phyloP scores from a whole-genome alignment of 1,284 basidiomycete species.

The Tilletia setariae region DNA sequence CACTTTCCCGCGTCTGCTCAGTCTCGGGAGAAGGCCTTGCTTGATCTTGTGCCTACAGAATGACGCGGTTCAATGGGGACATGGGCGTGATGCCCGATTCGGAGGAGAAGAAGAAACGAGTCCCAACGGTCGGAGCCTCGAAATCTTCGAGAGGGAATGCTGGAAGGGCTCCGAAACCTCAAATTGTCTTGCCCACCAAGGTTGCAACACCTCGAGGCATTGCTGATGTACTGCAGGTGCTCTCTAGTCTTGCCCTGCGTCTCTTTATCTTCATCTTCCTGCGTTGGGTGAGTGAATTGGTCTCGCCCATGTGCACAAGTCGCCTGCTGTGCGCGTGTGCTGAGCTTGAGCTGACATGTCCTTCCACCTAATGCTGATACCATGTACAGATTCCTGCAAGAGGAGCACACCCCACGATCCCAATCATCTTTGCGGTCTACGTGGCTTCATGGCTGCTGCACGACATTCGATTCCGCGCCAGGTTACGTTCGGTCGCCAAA shows the following conservation, averaged over 20 bases:
- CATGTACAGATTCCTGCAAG: not conserved
- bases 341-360: not conserved
- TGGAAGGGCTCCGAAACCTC: not conserved
- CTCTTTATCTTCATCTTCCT: constrained; percentile 42
- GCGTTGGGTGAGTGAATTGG: constrained; percentile 38
- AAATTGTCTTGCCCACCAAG: not conserved
- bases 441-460: constrained; percentile 31
- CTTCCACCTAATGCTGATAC: not conserved
- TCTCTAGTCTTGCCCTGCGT: constrained; percentile 40
- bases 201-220: constrained; percentile 23
- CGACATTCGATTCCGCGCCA: constrained; percentile 24
- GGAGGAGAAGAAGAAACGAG: not conserved
- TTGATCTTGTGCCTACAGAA: not conserved
- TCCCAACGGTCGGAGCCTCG: not conserved
- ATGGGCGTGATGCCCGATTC: constrained; percentile 15
- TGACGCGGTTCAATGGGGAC: constrained; percentile 9
- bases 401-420: constrained; percentile 21
- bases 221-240: constrained; percentile 29
- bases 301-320: constrained; percentile 16
- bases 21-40: not conserved
- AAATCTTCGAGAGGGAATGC: not conserved
- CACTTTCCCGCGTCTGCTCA: not conserved
- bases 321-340: not conserved
- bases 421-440: constrained; percentile 34
- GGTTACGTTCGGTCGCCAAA: not conserved